Conservation (phyloP, 169 alveolate species). For the Eimeria zaria region DNA sequence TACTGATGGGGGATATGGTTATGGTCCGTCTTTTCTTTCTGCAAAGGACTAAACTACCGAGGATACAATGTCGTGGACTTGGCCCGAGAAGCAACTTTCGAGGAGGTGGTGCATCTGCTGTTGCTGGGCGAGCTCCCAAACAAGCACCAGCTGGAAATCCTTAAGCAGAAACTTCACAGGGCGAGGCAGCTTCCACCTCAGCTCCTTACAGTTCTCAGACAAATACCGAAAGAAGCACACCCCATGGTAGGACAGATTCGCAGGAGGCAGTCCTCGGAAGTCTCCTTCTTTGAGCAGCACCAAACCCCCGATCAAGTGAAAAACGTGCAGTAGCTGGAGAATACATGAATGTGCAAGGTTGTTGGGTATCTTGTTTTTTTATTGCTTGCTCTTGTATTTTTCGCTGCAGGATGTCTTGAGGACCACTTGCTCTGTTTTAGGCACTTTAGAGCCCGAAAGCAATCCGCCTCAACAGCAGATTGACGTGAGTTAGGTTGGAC, state of each 20-base stretch:
- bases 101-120: constrained; percentile 91
- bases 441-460: constrained; percentile 83
- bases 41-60: constrained; percentile 90
- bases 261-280: background rate
- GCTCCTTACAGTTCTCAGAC: constrained; percentile 86
- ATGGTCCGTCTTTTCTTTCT: background rate
- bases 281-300: background rate
- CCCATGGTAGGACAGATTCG: constrained; percentile 89
- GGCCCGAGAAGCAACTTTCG: constrained; percentile 89
- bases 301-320: background rate
- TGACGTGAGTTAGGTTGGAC: constrained; percentile 34
- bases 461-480: constrained; percentile 73
- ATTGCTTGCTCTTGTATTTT: too few species aligned
- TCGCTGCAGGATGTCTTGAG: constrained; percentile 86
- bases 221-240: constrained; percentile 90
- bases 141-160: constrained; percentile 81
- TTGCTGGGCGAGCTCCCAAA: constrained; percentile 88
- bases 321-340: background rate
- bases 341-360: constrained; percentile 11
- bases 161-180: constrained; percentile 79
- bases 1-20: background rate
- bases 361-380: too few species aligned
- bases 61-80: constrained; percentile 91
- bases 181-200: constrained; percentile 88
- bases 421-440: constrained; percentile 82